Evolutionary conservation across 192 early-diverging fungal species (phyloP).

Genomic region (Dimargaris cristalligena): DNA sequence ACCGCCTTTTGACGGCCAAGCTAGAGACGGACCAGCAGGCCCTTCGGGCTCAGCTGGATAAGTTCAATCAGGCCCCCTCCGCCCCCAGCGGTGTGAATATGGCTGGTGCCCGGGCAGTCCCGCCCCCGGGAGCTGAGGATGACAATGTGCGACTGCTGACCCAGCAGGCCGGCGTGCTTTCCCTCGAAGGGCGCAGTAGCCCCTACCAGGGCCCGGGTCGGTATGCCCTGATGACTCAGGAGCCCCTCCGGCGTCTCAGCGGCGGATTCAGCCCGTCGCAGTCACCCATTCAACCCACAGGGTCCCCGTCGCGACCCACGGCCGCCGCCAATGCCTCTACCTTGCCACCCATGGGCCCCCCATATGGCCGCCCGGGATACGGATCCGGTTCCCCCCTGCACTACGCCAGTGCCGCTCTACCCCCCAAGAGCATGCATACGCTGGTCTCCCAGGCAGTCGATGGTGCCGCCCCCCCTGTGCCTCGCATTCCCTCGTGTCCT

Average conservation of each 20-base stretch:
- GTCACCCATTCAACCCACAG: background rate
- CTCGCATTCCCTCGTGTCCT: background rate
- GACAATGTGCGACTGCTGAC: background rate
- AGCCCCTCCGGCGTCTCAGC: slow-evolving; percentile 3
- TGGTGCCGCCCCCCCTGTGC: background rate
- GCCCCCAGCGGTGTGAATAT: background rate
- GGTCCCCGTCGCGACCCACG: background rate
- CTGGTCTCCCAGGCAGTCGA: background rate
- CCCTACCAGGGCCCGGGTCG: background rate
- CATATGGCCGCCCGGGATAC: background rate
- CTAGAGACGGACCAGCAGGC: slow-evolving; percentile 37
- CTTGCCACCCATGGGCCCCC: slow-evolving; percentile 10
- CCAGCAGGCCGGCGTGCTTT: slow-evolving; percentile 3
- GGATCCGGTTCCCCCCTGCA: background rate
- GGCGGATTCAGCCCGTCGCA: slow-evolving; percentile 6
- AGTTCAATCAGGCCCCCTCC: slow-evolving; percentile 14
- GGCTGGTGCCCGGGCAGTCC: background rate
- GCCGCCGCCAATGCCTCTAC: no score
- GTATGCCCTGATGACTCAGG: slow-evolving; percentile 6
- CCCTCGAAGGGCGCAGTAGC: background rate
- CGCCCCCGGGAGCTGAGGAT: background rate
- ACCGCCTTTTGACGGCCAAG: slow-evolving; percentile 26
- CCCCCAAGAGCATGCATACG: slow-evolving; percentile 2
- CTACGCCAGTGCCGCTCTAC: background rate
- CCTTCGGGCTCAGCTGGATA: slow-evolving; percentile 40